Base-by-base conservation (phyloP, 1,284 basidiomycete genomes). In the Dichomitus squalens region DNA sequence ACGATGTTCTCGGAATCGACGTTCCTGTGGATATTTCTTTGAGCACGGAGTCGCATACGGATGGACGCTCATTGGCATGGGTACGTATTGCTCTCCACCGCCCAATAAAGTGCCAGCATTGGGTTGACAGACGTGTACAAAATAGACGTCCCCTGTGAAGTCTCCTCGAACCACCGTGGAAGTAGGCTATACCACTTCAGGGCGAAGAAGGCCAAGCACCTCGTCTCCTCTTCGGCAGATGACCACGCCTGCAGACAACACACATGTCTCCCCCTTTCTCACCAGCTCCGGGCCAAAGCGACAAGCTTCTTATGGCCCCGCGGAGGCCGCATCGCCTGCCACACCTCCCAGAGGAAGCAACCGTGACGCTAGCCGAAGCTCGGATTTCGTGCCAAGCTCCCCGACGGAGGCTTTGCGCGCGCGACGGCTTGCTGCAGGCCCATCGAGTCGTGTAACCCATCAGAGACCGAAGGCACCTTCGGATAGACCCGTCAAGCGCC, bases 11-110 rank as follows among this genome's bases (percentile, higher is more conserved):
- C 27, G 67, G 60, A 8, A 54, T 49, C 2, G 31, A 40, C 4
- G 44, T 57, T 12, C 58, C 59, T 0, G 39, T 54, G 11, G 64
- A 59, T 27, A 20, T 58, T 6, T 61, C 64, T 7, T 18, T 58
- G 9, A 60, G 60, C 7, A 56, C 58, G n/a, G 58, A 63, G 16
- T 63, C 58, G 7, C 57, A 58, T 25, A 39, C 55, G 16, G 44
- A 47, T 9, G 18, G 31, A 2, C 49, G 43, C 12, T 57, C 55
- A 1, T 55, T 57, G n/a, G 23, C 31, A 16, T 33, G 49, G 53
- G 57, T 59, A 39, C 41, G 52, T 50, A n/a, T 20, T 8, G 9
- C 4, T n/a, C 11, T 38, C 29, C 44, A 47, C 44, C n/a, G 16
- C 31, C 7, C 20, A 16, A n/a, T 29, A 33, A 18, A n/a, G 27